These are phyloP conservation scores for Stentor roeselii DNA, from an alignment of 73 alveolate genomes.

Conservation along the genomic window DNA sequence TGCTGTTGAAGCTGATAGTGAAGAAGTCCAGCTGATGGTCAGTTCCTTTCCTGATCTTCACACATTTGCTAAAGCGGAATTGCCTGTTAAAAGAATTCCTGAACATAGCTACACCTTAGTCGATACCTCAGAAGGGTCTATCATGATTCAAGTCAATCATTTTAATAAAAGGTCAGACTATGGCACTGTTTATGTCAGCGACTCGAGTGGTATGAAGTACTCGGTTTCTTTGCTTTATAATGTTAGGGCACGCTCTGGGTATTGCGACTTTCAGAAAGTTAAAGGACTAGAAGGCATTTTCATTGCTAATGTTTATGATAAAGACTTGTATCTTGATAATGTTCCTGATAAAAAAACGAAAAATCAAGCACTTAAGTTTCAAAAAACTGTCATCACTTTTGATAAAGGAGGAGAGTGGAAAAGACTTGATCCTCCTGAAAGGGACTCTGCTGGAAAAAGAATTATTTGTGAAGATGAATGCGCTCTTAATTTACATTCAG, in stretches of 20 bases:
- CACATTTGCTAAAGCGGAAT: conserved; percentile 25
- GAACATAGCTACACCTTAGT: conserved; percentile 74
- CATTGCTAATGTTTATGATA: conserved; percentile 47
- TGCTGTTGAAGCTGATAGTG: conserved; percentile 45
- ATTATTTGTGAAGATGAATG: conserved; percentile 68
- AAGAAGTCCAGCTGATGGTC: conserved; percentile 73
- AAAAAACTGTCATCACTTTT: conserved; percentile 81
- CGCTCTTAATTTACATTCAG: conserved; percentile 71
- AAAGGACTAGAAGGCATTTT: conserved; percentile 48
- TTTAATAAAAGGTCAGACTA: conserved; percentile 10
- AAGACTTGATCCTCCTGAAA: conserved; percentile 63
- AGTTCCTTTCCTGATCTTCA: conserved; percentile 30
- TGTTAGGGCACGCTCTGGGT: conserved; percentile 60
- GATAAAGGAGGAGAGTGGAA: conserved; percentile 96
- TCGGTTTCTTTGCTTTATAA: conserved; percentile 65
- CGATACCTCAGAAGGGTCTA: conserved; percentile 81
- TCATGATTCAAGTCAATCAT: conserved; percentile 49
- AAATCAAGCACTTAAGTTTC: conserved; percentile 39
- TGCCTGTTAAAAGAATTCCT: conserved; percentile 36
- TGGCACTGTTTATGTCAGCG: conserved; percentile 63
- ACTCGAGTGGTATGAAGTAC: conserved; percentile 64
- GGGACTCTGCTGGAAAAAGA: conserved; percentile 58
- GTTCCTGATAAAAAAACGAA: conserved; percentile 33
- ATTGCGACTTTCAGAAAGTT: conserved; percentile 59
- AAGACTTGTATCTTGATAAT: conserved; percentile 28